These are phyloP conservation scores for Ceratocystis lukuohia DNA, from an alignment of 2,329 filamentous ascomycete genomes.

Conservation along the genomic window DNA sequence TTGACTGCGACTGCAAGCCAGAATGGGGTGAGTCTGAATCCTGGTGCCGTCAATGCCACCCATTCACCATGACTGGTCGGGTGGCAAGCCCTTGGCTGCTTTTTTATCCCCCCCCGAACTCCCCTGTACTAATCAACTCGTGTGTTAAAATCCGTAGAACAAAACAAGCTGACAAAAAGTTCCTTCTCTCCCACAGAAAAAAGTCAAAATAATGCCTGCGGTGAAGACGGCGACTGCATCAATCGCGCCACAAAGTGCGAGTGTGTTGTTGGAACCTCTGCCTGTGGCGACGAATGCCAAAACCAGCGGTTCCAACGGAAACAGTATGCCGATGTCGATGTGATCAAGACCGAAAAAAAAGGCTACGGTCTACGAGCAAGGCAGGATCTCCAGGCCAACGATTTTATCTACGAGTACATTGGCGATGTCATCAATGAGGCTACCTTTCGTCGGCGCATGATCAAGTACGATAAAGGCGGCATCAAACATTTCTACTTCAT, in stretches of 20 bases:
- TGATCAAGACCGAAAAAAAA: conserved; percentile 97
- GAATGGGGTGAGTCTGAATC: conserved; percentile 68
- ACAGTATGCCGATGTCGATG: conserved; percentile 79
- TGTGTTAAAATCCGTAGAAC: neutral
- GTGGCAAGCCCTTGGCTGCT: neutral
- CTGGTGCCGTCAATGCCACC: neutral
- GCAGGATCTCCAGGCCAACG: conserved; percentile 59
- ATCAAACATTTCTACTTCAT: conserved; percentile 99
- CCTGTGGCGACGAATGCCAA: conserved; percentile 76
- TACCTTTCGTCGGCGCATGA: conserved; percentile 77
- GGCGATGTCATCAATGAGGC: conserved; percentile 94
- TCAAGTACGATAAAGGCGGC: conserved; percentile 86
- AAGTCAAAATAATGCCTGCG: conserved; percentile 69
- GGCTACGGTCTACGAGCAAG: conserved; percentile 84
- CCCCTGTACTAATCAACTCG: too few species aligned
- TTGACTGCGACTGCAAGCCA: conserved; percentile 90
- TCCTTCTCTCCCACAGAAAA: conserved; percentile 32
- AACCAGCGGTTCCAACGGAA: conserved; percentile 90
- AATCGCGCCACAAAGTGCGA: conserved; percentile 98
- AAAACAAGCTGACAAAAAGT: neutral
- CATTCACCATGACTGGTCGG: neutral
- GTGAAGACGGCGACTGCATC: conserved; percentile 95
- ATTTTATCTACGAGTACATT: conserved; percentile 97
- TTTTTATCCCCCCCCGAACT: neutral
- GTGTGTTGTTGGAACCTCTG: conserved; percentile 60